These are phyloP conservation scores for Neonectria faginata DNA, from an alignment of 2,329 filamentous ascomycete genomes.

Conservation along the genomic window DNA sequence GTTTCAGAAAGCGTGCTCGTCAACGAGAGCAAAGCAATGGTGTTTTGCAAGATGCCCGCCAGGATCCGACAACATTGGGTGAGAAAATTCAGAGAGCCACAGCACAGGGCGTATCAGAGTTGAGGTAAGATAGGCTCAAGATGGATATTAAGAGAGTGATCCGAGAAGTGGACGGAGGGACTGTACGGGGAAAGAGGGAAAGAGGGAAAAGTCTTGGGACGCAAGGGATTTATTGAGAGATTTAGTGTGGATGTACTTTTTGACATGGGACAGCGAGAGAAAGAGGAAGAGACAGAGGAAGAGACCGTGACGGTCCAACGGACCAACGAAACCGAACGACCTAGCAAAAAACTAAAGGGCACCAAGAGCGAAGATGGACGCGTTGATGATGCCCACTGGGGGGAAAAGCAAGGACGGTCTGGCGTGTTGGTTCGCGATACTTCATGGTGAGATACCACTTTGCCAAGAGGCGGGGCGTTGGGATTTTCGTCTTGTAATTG, in stretches of 20 bases:
- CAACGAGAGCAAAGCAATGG: slow-evolving; percentile 70
- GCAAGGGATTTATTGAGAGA: not conserved
- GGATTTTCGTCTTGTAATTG: slow-evolving; percentile 15
- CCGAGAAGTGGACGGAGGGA: not conserved
- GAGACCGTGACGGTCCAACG: not conserved
- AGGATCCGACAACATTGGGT: slow-evolving; percentile 68
- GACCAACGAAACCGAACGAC: slow-evolving; percentile 7
- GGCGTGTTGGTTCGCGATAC: slow-evolving; percentile 27
- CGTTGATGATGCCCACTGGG: slow-evolving; percentile 6
- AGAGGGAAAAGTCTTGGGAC: not conserved
- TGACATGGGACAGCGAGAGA: not conserved
- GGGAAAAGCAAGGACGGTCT: slow-evolving; percentile 21
- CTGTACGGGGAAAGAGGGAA: not conserved
- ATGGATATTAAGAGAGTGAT: not conserved
- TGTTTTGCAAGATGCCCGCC: slow-evolving; percentile 71
- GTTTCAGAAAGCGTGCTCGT: slow-evolving; percentile 69
- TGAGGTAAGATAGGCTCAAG: not conserved
- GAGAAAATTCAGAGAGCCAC: slow-evolving; percentile 59
- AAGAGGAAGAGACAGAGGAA: not conserved
- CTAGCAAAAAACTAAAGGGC: slow-evolving; percentile 5
- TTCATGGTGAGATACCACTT: slow-evolving; percentile 27
- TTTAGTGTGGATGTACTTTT: not conserved
- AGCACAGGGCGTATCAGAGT: slow-evolving; percentile 17
- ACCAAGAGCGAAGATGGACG: slow-evolving; percentile 14
- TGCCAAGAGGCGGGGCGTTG: slow-evolving; percentile 24